A percentile compares a stretch with the other conserved stretches of the same genome.
Conservation (phyloP, 2,329 filamentous ascomycete species). For the Aspergillus hiratsukae region DNA sequence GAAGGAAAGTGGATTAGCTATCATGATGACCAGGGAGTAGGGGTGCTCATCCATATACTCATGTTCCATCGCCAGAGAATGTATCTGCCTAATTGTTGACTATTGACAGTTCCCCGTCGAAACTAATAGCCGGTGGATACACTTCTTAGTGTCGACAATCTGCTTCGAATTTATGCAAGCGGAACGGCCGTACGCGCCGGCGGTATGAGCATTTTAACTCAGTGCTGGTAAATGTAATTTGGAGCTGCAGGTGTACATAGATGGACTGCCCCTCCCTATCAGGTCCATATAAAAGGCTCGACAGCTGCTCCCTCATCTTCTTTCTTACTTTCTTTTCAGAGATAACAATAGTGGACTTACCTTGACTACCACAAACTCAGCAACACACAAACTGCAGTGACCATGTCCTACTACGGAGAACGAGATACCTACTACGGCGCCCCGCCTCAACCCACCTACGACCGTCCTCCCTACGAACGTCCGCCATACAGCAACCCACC, state of each 20-base stretch:
- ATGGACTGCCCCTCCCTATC: slow-evolving; percentile 1
- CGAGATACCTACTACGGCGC: slow-evolving; percentile 3
- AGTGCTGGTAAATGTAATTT: background rate
- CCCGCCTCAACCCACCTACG: slow-evolving; percentile 1
- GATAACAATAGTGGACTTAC: background rate
- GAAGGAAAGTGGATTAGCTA: background rate
- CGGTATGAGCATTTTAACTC: background rate
- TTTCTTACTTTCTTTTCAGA: background rate
- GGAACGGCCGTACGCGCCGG: background rate
- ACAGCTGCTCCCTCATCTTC: background rate
- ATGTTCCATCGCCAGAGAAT: slow-evolving; percentile 1
- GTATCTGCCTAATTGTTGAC: slow-evolving; percentile 18
- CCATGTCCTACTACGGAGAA: slow-evolving; percentile 15
- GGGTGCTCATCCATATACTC: background rate
- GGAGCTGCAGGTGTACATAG: background rate
- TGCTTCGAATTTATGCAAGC: background rate
- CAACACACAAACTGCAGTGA: background rate
- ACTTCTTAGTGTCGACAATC: slow-evolving; percentile 7
- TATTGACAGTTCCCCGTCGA: slow-evolving; percentile 13
- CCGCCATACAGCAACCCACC: background rate
- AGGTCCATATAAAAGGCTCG: background rate
- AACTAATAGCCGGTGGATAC: slow-evolving; percentile 16
- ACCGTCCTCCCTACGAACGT: slow-evolving; percentile 5
- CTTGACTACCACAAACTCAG: background rate
- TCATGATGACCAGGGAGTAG: background rate